phyloP scores from a whole-genome alignment of 2,329 filamentous ascomycete genomes.

The Colletotrichum sp. region DNA sequence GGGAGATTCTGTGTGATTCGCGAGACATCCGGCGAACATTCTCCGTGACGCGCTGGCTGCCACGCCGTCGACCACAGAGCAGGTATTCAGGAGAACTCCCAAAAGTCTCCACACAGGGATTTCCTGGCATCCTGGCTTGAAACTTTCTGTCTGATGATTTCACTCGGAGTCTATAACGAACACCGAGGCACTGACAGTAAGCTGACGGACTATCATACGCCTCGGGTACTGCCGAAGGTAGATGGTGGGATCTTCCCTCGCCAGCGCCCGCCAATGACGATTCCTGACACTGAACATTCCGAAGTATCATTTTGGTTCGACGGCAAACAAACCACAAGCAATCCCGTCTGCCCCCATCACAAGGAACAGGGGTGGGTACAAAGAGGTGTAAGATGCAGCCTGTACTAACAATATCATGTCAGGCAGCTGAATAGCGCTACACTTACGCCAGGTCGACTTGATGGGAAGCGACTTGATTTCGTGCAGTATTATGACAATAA shows the following conservation, averaged over 20 bases:
- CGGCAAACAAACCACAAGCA: not conserved
- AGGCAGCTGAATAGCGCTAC: not conserved
- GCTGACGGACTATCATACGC: not conserved
- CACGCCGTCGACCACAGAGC: constrained; percentile 47
- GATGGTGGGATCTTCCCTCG: not conserved
- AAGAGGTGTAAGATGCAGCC: not conserved
- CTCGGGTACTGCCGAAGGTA: not conserved
- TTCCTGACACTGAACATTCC: not conserved
- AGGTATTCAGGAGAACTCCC: constrained; percentile 43
- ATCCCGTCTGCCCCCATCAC: not conserved
- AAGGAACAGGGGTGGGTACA: not conserved
- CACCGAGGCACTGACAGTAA: not conserved
- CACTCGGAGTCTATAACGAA: not conserved
- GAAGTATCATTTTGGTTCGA: not conserved
- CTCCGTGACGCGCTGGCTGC: constrained; percentile 44
- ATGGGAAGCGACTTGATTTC: too few species aligned
- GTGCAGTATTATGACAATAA: too few species aligned
- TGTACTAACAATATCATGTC: accelerated
- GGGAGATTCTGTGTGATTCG: too few species aligned
- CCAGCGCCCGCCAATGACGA: not conserved
- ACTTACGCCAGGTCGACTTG: not conserved
- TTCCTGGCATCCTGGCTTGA: not conserved
- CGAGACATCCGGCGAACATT: constrained; percentile 35
- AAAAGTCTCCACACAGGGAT: constrained; percentile 58
- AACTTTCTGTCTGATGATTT: not conserved